These are phyloP conservation scores for Suillus bovinus DNA, from an alignment of 768 basidiomycete species.

Conservation along the genomic window DNA sequence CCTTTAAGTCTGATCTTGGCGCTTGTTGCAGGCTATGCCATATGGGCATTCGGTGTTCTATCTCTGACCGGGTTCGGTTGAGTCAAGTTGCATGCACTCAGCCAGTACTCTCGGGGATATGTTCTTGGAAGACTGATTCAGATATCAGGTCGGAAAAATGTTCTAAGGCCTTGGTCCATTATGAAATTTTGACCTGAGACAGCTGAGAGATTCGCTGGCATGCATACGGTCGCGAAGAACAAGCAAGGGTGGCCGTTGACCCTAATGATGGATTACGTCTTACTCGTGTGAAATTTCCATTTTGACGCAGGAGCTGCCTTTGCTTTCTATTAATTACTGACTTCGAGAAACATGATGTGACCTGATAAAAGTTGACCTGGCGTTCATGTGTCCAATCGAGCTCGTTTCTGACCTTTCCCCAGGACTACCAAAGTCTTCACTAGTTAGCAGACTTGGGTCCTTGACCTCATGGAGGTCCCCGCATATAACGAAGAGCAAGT, in stretches of 20 bases:
- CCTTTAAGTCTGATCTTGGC: not conserved
- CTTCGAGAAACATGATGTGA: not conserved
- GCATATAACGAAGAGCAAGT: not conserved
- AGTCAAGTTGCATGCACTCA: not conserved
- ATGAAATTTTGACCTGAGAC: too few species aligned
- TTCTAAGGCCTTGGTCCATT: too few species aligned
- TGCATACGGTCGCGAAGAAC: not conserved
- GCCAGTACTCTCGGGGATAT: not conserved
- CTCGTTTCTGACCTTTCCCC: not conserved
- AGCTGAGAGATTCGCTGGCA: too few species aligned
- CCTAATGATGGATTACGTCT: not conserved
- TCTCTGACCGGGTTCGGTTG: not conserved
- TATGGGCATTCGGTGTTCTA: not conserved
- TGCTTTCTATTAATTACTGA: not conserved
- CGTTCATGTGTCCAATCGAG: not conserved
- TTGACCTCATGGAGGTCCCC: too few species aligned
- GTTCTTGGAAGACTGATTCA: not conserved
- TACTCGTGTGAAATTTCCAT: not conserved
- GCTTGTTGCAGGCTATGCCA: not conserved
- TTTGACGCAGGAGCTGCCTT: not conserved
- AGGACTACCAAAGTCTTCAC: not conserved
- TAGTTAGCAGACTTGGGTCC: too few species aligned
- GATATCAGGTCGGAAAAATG: too few species aligned
- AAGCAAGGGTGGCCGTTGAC: not conserved
- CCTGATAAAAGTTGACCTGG: not conserved